Percentiles rank a stretch among this genome's conserved stretches.
These are phyloP conservation scores for Pythium vanterpoolii DNA, from an alignment of 352 stramenopile genomes.

Conservation along the genomic window DNA sequence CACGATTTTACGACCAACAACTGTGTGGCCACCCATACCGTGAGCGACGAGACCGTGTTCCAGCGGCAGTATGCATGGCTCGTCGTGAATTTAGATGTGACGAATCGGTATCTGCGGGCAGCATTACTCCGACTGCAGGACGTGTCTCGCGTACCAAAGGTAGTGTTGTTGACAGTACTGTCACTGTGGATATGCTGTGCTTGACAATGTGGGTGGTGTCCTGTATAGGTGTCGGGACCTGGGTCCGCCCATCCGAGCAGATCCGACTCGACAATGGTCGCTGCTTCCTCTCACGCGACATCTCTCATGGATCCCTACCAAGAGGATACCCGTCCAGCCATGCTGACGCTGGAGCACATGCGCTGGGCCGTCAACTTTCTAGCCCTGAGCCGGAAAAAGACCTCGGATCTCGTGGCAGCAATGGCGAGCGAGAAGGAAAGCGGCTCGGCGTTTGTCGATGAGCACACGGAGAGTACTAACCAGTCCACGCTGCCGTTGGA, in stretches of 20 bases:
- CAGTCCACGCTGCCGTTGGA: conserved; percentile 25
- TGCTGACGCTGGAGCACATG: conserved; percentile 48
- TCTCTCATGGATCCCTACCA: background rate
- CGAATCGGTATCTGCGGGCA: conserved; percentile 50
- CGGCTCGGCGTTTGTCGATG: background rate
- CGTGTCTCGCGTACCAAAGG: conserved; percentile 12
- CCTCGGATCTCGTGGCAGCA: conserved; percentile 28
- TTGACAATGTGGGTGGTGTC: background rate
- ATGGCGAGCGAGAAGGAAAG: conserved; percentile 10
- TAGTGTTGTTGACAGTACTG: background rate
- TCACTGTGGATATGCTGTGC: background rate
- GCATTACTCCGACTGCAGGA: conserved; percentile 64
- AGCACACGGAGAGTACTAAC: background rate
- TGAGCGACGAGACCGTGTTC: conserved; percentile 31
- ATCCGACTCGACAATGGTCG: background rate
- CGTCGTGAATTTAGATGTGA: conserved; percentile 57
- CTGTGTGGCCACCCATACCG: conserved; percentile 17
- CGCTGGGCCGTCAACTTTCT: conserved; percentile 67
- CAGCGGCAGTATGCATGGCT: conserved; percentile 71
- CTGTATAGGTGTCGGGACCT: background rate
- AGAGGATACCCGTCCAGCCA: conserved; percentile 1
- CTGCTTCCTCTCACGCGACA: background rate
- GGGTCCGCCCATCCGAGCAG: background rate
- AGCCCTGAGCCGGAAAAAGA: conserved; percentile 36
- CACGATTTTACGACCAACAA: conserved; percentile 12